Percentiles rank a stretch among this genome's conserved stretches.
Conservation (phyloP, 257 asterid genomes). For the Solanum microdontum region DNA sequence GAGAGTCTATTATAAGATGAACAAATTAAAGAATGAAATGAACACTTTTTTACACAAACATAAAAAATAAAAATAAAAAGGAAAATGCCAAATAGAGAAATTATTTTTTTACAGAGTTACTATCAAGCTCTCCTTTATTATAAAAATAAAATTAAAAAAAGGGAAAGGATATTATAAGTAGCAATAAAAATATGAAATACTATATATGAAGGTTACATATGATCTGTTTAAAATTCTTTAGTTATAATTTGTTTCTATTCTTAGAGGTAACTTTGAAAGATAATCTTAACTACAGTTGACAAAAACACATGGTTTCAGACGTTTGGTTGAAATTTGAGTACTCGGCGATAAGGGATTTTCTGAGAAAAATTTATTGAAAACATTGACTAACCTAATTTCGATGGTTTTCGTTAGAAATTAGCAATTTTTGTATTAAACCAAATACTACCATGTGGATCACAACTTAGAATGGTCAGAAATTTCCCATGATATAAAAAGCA, state of each 20-base stretch:
- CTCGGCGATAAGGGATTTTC: fast-evolving
- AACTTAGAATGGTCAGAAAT: not conserved
- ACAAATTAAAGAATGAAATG: not conserved
- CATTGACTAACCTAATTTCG: not conserved
- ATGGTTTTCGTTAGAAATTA: not conserved
- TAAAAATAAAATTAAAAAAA: too few species aligned
- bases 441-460: not conserved
- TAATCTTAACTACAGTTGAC: not conserved
- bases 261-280: not conserved
- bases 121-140: not conserved
- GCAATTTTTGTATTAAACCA: not conserved
- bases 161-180: not conserved
- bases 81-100: not conserved
- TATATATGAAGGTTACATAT: not conserved
- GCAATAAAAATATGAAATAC: not conserved
- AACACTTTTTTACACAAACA: not conserved
- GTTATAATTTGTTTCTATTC: not conserved
- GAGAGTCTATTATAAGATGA: not conserved
- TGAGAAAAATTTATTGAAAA: not conserved
- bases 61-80: not conserved
- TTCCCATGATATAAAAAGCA: not conserved
- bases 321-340: not conserved
- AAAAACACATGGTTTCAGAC: not conserved
- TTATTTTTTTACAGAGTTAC: not conserved
- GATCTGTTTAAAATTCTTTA: not conserved